Evolutionary conservation across 768 basidiomycete genomes (phyloP).

Genomic region (Basidioascus undulatus): DNA sequence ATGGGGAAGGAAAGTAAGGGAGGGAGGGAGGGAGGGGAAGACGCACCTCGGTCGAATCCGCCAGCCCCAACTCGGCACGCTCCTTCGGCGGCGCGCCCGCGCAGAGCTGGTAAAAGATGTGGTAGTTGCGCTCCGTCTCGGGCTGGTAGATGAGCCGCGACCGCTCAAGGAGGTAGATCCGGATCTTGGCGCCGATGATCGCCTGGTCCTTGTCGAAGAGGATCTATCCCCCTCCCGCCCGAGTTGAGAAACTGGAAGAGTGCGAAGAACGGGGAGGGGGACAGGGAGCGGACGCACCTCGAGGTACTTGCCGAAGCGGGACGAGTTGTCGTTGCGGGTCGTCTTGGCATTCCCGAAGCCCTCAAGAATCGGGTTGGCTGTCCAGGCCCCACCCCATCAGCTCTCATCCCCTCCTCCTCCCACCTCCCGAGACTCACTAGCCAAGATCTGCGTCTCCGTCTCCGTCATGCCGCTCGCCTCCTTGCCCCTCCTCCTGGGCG

Average conservation of each 20-base stretch:
- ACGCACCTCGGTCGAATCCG: constrained; percentile 65
- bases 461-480: constrained; percentile 35
- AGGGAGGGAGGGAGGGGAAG: too few species aligned
- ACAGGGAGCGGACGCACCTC: constrained; percentile 35
- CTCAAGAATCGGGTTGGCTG: constrained; percentile 98
- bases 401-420: too few species aligned
- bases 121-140: constrained; percentile 88
- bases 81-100: constrained; percentile 88
- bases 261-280: constrained; percentile 1
- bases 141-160: constrained; percentile 96
- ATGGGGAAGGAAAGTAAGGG: too few species aligned
- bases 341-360: constrained; percentile 99
- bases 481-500: constrained; percentile 15
- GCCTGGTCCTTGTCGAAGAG: constrained; percentile 86
- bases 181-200: constrained; percentile 94
- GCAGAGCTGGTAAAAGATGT: constrained; percentile 98
- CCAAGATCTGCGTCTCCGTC: constrained; percentile 88
- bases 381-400: too few species aligned
- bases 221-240: constrained; percentile 44
- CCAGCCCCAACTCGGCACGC: constrained; percentile 77
- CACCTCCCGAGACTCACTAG: too few species aligned
- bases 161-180: constrained; percentile 91
- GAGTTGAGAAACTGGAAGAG: background rate
- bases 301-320: constrained; percentile 97
- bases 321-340: constrained; percentile 95